Base-by-base conservation (phyloP, 208 protist species). In the Novymonas esmeraldas region DNA sequence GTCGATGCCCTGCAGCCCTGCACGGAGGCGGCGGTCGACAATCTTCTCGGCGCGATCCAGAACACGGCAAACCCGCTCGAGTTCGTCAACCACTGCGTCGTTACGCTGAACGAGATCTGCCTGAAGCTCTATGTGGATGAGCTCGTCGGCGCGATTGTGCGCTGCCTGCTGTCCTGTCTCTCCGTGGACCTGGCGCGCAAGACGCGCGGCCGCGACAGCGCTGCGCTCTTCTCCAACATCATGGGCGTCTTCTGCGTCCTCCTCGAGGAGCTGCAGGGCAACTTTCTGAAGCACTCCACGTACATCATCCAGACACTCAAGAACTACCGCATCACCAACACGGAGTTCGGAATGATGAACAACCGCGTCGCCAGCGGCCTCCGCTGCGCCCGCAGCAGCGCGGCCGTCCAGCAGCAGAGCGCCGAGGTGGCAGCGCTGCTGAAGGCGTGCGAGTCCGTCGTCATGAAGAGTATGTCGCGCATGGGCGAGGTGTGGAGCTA, bases 141-240 rank as follows among this genome's bases (percentile, higher is more conserved):
- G 78, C 75, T 89, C 6, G 85, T 87, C 20, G 90, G 87, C 42
- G 59, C 79, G 16, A 92, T 95, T 69, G 90, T 95, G n/a, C 87
- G 90, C 20, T 78, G 74, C 13, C 71, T 95, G 33, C 73, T 91
- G 49, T 50, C 42, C 6, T 85, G 72, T 62, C 72, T 95, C 26
- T 69, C 73, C 18, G 51, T 54, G n/a, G 62, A 68, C 29, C 62
- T 73, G 22, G 59, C 70, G 1, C 59, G 64, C 57, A 76, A 60
- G 52, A 64, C 54, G 16, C 68, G 52, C 13, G 70, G 76, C 0
- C 62, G 22, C 7, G 70, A 78, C 42, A 82, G 59, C 48, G 56
- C 44, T 11, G 68, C 64, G 16, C 69, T 95, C 10, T 78, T 73
- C 36, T 84, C 70, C 36, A 73, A 85, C 42, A 82, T 95, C 38